Percentiles rank a stretch among this genome's conserved stretches.
Conservation (phyloP, 495 filamentous ascomycete genomes). For the Viridothelium virens region DNA sequence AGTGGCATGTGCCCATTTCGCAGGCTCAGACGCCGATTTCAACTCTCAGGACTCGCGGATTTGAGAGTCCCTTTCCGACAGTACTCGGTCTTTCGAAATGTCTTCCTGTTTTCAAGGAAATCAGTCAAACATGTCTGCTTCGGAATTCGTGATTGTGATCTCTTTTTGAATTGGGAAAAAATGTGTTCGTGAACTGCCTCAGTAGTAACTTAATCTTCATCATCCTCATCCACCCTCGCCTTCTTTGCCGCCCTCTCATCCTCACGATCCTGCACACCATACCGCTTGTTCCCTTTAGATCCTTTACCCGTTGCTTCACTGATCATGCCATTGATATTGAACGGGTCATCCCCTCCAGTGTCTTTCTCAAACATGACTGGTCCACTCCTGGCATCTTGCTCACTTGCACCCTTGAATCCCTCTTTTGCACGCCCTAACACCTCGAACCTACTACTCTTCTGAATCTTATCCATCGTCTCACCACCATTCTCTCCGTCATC, state of each 20-base stretch:
- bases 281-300: slow-evolving; percentile 60
- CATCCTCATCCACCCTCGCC: slow-evolving; percentile 65
- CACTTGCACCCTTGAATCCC: slow-evolving; percentile 77
- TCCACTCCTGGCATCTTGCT: slow-evolving; percentile 84
- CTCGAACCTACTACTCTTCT: slow-evolving; percentile 76
- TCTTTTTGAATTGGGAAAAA: too few relatives aligned
- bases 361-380: slow-evolving; percentile 99
- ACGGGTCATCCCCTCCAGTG: slow-evolving; percentile 60
- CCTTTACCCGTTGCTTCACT: slow-evolving; percentile 58
- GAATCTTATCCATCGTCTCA: slow-evolving; percentile 76
- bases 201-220: slow-evolving; percentile 35
- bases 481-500: slow-evolving; percentile 72
- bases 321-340: slow-evolving; percentile 90
- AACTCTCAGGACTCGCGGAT: too few relatives aligned
- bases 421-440: slow-evolving; percentile 78
- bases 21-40: too few relatives aligned
- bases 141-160: too few relatives aligned
- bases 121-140: too few relatives aligned
- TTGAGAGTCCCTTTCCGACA: too few relatives aligned
- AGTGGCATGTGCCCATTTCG: too few relatives aligned
- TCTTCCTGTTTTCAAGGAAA: too few relatives aligned
- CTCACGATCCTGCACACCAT: slow-evolving; percentile 72
- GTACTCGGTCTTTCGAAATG: too few relatives aligned
- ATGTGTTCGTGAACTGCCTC: background rate
- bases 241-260: slow-evolving; percentile 64